Conservation (phyloP, 495 filamentous ascomycete genomes). For the Penicillium fimorum region DNA sequence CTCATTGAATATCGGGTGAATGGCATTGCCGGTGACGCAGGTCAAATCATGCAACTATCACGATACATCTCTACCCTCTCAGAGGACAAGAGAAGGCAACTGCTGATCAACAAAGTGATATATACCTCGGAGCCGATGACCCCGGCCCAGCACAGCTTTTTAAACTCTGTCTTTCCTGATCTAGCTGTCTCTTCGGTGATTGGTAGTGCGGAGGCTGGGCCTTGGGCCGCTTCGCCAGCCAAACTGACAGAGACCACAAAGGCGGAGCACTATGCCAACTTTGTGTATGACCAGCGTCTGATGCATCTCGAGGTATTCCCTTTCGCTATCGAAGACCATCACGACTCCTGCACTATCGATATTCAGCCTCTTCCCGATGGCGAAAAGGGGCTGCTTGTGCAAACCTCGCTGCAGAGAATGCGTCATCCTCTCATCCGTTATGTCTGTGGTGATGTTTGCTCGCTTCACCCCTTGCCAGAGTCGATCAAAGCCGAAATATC, state of each 20-base stretch:
- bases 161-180: slow-evolving; percentile 9
- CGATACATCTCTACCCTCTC: slow-evolving; percentile 27
- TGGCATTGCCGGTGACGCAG: slow-evolving; percentile 25
- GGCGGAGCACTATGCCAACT: slow-evolving; percentile 11
- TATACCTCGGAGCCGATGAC: slow-evolving; percentile 31
- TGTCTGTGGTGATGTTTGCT: slow-evolving; percentile 32
- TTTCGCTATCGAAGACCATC: neutral
- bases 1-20: slow-evolving; percentile 28
- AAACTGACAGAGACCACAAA: slow-evolving; percentile 7
- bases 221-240: slow-evolving; percentile 22
- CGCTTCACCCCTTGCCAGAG: slow-evolving; percentile 21
- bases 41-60: slow-evolving; percentile 25
- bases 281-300: slow-evolving; percentile 33
- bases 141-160: slow-evolving; percentile 15
- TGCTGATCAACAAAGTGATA: slow-evolving; percentile 23
- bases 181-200: slow-evolving; percentile 27
- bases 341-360: neutral
- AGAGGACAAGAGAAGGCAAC: slow-evolving; percentile 1
- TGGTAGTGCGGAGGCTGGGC: slow-evolving; percentile 32
- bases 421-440: slow-evolving; percentile 34
- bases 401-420: slow-evolving; percentile 29
- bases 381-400: slow-evolving; percentile 24
- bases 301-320: slow-evolving; percentile 13
- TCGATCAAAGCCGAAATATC: slow-evolving; percentile 1
- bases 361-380: slow-evolving; percentile 18